These are phyloP conservation scores for Macroventuria anomochaeta DNA, from an alignment of 2,329 filamentous ascomycete genomes.

Conservation along the genomic window DNA sequence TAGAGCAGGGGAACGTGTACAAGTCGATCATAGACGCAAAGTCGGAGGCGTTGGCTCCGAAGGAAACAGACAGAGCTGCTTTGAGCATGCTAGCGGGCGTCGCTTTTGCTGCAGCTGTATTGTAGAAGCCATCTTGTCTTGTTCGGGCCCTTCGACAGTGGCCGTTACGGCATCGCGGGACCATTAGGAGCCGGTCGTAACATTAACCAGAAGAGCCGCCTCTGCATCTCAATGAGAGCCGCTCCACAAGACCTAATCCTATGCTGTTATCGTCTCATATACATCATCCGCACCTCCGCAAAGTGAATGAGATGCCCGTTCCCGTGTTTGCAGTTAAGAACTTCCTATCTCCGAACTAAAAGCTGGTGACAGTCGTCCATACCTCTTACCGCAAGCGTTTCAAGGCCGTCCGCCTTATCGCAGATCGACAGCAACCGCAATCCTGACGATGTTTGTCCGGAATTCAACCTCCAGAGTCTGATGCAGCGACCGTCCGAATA, in stretches of 20 bases:
- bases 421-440: slow-evolving; percentile 6
- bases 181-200: background rate
- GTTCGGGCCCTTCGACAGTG: too few species aligned
- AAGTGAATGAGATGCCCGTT: background rate
- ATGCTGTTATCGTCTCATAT: background rate
- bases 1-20: background rate
- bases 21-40: background rate
- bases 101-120: background rate
- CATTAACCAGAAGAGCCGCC: background rate
- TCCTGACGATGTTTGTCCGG: slow-evolving; percentile 2
- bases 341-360: background rate
- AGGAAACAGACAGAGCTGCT: background rate
- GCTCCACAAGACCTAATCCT: background rate
- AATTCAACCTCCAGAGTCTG: background rate
- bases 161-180: too few species aligned
- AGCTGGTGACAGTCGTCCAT: background rate
- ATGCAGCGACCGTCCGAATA: slow-evolving; percentile 8
- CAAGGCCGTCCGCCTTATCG: slow-evolving; percentile 6
- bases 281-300: background rate
- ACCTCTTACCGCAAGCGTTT: slow-evolving; percentile 12
- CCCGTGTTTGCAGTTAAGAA: background rate
- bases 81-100: background rate
- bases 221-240: background rate
- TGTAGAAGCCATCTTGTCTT: background rate
- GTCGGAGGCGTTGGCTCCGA: background rate